A percentile compares a stretch with the other conserved stretches of the same genome.
phyloP scores from a whole-genome alignment of 2,329 filamentous ascomycete species.

The Beauveria medogensis region DNA sequence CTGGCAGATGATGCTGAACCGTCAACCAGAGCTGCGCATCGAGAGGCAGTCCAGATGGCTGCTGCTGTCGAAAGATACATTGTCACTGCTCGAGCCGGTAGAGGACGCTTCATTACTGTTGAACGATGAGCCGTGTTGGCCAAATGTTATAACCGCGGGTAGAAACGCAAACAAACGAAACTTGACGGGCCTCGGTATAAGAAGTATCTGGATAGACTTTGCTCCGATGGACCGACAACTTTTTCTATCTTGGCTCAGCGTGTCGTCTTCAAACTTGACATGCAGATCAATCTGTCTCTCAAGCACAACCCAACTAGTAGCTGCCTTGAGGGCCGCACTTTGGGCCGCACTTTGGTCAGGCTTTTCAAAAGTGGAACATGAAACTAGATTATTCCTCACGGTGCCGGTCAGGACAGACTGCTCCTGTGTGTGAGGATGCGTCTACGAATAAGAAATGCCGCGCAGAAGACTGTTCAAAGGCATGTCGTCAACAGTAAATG shows the following conservation, averaged over 20 bases:
- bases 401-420: slow-evolving; percentile 38
- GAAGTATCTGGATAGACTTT: neutral
- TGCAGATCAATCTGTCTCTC: slow-evolving; percentile 30
- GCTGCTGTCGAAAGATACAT: slow-evolving; percentile 40
- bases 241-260: slow-evolving; percentile 30
- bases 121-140: slow-evolving; percentile 26
- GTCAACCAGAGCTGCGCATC: slow-evolving; percentile 25
- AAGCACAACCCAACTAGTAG: slow-evolving; percentile 34
- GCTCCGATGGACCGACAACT: slow-evolving; percentile 17
- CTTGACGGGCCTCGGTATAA: neutral
- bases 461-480: slow-evolving; percentile 32
- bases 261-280: slow-evolving; percentile 24
- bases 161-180: neutral
- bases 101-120: slow-evolving; percentile 41
- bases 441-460: slow-evolving; percentile 31
- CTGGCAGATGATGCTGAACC: slow-evolving; percentile 25
- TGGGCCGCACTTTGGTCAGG: slow-evolving; percentile 30
- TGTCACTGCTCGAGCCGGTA: slow-evolving; percentile 35
- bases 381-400: slow-evolving; percentile 41
- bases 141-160: neutral
- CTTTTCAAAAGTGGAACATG: slow-evolving; percentile 23
- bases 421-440: slow-evolving; percentile 42
- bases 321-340: slow-evolving; percentile 32
- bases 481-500: slow-evolving; percentile 36
- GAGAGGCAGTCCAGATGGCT: slow-evolving; percentile 30